These are phyloP conservation scores for Dictyostelium intermedium DNA, from an alignment of 78 protist species.

Conservation along the genomic window DNA sequence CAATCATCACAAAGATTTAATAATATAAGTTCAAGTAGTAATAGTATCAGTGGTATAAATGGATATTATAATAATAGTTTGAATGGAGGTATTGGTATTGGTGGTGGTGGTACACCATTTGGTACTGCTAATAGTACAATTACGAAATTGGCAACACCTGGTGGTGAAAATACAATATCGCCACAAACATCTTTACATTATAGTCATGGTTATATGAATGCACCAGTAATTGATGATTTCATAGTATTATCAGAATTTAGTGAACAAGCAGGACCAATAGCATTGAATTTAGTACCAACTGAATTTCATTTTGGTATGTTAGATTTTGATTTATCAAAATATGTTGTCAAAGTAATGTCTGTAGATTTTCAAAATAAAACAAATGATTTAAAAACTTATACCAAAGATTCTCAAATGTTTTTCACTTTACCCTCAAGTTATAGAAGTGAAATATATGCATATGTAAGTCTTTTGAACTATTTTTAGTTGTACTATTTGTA, in stretches of 20 bases:
- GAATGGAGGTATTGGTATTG: background rate
- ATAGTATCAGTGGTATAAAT: background rate
- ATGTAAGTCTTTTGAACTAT: too few relatives aligned
- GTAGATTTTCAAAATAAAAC: constrained; percentile 86
- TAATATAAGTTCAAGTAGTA: background rate
- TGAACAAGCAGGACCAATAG: constrained; percentile 83
- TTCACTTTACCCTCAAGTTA: constrained; percentile 22
- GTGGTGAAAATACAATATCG: background rate
- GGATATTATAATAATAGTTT: background rate
- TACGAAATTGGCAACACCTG: background rate
- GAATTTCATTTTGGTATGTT: constrained; percentile 1
- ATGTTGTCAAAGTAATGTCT: constrained; percentile 83
- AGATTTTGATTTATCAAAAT: constrained; percentile 56
- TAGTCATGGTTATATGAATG: background rate
- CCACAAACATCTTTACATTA: constrained; percentile 1
- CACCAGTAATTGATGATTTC: constrained; percentile 64
- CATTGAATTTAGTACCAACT: constrained; percentile 38
- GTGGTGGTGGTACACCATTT: background rate
- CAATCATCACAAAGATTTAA: constrained; percentile 10
- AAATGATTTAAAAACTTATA: constrained; percentile 67
- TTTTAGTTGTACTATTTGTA: too few relatives aligned
- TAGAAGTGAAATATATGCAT: constrained; percentile 48
- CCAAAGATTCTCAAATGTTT: constrained; percentile 73
- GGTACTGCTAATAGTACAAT: background rate
- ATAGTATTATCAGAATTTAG: constrained; percentile 78